phyloP scores from a whole-genome alignment of 1,284 basidiomycete genomes.

The Austroboletus novae-zelandiae region DNA sequence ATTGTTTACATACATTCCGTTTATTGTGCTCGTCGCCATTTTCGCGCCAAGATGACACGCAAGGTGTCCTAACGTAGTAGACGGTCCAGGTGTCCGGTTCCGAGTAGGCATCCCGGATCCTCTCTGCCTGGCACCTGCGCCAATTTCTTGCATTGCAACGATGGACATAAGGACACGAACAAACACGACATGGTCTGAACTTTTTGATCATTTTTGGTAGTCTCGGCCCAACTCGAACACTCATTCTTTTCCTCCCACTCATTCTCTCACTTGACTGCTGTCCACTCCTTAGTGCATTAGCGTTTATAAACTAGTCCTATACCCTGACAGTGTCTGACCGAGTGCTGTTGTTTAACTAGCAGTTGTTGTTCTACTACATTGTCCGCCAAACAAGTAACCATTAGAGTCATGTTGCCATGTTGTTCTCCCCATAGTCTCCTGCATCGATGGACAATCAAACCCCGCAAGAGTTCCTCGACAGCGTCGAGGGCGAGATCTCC shows the following conservation, averaged over 20 bases:
- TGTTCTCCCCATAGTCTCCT: neutral
- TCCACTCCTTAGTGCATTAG: constrained; percentile 21
- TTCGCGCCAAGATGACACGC: constrained; percentile 45
- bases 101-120: constrained; percentile 3
- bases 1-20: constrained; percentile 72
- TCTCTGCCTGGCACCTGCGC: neutral
- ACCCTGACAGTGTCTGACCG: constrained; percentile 15
- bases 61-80: constrained; percentile 9
- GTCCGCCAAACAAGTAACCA: constrained; percentile 19
- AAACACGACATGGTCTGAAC: constrained; percentile 7
- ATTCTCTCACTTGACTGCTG: constrained; percentile 19
- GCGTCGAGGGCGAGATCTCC: constrained; percentile 74
- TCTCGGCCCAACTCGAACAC: constrained; percentile 12
- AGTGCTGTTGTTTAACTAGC: constrained; percentile 20
- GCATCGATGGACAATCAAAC: constrained; percentile 30
- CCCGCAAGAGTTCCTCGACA: constrained; percentile 52
- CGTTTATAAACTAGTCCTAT: constrained; percentile 30
- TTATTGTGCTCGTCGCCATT: constrained; percentile 68
- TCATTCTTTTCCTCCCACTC: constrained; percentile 1
- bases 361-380: constrained; percentile 22
- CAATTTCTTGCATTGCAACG: constrained; percentile 27
- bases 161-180: constrained; percentile 17
- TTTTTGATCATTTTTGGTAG: constrained; percentile 17
- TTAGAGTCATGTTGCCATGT: neutral
- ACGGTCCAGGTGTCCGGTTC: constrained; percentile 2